Conservation (phyloP, 495 filamentous ascomycete genomes). For the Podospora tetraspora region DNA sequence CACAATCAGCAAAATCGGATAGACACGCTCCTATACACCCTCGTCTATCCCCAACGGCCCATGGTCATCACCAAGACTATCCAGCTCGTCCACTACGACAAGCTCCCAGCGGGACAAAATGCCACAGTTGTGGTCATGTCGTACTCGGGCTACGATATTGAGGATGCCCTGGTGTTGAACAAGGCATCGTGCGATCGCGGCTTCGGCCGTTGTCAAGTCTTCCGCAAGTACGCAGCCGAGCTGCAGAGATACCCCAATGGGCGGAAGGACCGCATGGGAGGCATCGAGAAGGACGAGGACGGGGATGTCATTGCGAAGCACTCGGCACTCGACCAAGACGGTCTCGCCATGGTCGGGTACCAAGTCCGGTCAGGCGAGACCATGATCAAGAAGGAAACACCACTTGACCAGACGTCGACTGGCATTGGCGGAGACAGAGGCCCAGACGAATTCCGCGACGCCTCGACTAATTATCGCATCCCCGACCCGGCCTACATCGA, state of each 20-base stretch:
- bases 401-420: constrained; percentile 61
- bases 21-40: constrained; percentile 89
- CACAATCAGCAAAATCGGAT: constrained; percentile 96
- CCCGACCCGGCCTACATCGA: constrained; percentile 84
- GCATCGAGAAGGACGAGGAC: constrained; percentile 50
- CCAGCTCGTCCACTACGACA: constrained; percentile 94
- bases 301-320: constrained; percentile 62
- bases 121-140: constrained; percentile 98
- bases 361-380: constrained; percentile 67
- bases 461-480: constrained; percentile 74
- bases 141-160: constrained; percentile 98
- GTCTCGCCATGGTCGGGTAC: constrained; percentile 76
- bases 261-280: constrained; percentile 65
- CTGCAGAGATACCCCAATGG: constrained; percentile 79
- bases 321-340: constrained; percentile 67
- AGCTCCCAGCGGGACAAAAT: constrained; percentile 92
- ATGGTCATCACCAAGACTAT: constrained; percentile 97
- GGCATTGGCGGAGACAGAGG: constrained; percentile 60
- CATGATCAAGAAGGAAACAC: constrained; percentile 81
- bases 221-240: constrained; percentile 75
- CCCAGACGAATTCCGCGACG: constrained; percentile 56
- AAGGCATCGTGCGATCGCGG: constrained; percentile 91
- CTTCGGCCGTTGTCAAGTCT: constrained; percentile 94
- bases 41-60: constrained; percentile 96
- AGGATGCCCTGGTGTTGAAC: constrained; percentile 95